Conservation (phyloP, 306 rosid genomes). For the Quercus bicolor region DNA sequence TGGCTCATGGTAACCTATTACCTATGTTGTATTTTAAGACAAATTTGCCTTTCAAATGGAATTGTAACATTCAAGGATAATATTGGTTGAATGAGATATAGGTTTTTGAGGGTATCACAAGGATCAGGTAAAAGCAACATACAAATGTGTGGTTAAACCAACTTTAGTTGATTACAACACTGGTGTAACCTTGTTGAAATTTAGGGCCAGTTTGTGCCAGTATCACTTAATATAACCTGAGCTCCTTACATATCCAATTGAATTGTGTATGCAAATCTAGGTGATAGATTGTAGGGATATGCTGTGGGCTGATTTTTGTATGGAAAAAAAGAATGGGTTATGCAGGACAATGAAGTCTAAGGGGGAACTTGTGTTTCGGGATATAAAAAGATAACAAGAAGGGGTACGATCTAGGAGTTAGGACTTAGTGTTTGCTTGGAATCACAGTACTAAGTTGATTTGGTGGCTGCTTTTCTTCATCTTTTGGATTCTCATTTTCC, state of each 20-base stretch:
- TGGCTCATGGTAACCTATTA: not conserved
- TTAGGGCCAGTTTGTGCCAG: not conserved
- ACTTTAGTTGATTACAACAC: not conserved
- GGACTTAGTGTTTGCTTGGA: too few species aligned
- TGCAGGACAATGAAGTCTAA: too few species aligned
- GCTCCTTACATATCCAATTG: not conserved
- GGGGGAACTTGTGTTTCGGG: too few species aligned
- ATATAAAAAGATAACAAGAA: too few species aligned
- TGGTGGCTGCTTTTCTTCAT: too few species aligned
- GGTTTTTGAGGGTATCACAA: not conserved
- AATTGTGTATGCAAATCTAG: not conserved
- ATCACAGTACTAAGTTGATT: too few species aligned
- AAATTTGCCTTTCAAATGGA: not conserved
- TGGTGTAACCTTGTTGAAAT: not conserved
- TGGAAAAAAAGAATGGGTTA: too few species aligned
- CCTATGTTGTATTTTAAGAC: not conserved
- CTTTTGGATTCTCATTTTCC: too few species aligned
- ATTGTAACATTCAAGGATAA: not conserved
- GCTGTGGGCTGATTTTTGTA: too few species aligned
- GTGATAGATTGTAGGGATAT: not conserved
- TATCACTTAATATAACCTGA: not conserved
- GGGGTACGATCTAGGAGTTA: too few species aligned
- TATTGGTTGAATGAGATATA: not conserved
- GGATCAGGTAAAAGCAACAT: not conserved
- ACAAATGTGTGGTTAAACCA: not conserved